phyloP scores from a whole-genome alignment of 805 yeast species.

The Barnettozyma wickerhamii region DNA sequence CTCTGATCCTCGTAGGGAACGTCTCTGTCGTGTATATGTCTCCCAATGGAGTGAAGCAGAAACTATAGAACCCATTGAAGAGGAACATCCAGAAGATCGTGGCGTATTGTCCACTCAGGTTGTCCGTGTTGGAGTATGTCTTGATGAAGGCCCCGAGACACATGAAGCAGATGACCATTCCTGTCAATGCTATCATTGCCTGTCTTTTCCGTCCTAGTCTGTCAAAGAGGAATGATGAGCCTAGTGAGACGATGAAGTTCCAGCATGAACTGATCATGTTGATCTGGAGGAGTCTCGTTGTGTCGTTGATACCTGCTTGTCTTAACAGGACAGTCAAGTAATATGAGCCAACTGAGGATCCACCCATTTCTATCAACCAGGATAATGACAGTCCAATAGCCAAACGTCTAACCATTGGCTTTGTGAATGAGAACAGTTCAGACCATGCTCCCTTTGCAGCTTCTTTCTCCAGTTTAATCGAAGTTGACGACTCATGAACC shows the following conservation, averaged over 20 bases:
- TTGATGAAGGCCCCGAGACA: conserved; percentile 13
- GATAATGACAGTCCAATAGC: conserved; percentile 5
- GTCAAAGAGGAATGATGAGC: conserved; percentile 10
- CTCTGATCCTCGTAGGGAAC: too few species aligned
- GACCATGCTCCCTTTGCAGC: conserved; percentile 4
- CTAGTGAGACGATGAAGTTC: conserved; percentile 7
- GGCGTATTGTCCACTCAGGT: conserved; percentile 13
- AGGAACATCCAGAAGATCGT: conserved; percentile 16
- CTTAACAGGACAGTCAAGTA: conserved; percentile 9
- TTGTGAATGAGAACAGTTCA: conserved; percentile 7
- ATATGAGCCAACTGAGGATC: conserved; percentile 13
- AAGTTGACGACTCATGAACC: neutral
- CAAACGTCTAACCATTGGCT: conserved; percentile 11
- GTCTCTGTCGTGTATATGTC: too few species aligned
- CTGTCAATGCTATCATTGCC: conserved; percentile 6
- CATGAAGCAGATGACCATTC: conserved; percentile 12
- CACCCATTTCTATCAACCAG: conserved; percentile 15
- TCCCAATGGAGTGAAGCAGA: conserved; percentile 12
- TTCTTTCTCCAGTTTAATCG: conserved; percentile 3
- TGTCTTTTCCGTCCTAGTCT: conserved; percentile 11
- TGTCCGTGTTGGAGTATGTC: conserved; percentile 4
- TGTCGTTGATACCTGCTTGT: conserved; percentile 37
- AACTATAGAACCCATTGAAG: conserved; percentile 14
- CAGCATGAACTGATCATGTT: conserved; percentile 24
- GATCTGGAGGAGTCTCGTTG: conserved; percentile 35